A percentile compares a stretch with the other conserved stretches of the same genome.
Conservation (phyloP, 192 early-diverging fungal genomes). For the Gryganskiella cystojenkinii region DNA sequence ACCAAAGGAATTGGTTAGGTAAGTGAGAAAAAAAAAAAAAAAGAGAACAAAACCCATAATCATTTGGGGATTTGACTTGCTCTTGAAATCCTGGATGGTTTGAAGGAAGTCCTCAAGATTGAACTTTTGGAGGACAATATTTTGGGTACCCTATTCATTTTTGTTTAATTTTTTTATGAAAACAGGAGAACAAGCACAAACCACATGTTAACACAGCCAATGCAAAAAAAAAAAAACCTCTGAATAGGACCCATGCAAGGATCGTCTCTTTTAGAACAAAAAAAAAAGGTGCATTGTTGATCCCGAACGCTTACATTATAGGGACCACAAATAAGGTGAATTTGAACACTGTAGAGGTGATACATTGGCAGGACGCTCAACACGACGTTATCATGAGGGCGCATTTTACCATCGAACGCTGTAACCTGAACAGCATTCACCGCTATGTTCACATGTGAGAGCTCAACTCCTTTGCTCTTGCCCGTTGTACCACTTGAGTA, state of each 20-base stretch:
- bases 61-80: not conserved
- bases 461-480: slow-evolving; percentile 83
- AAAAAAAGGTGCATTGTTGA: not conserved
- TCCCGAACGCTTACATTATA: too few species aligned
- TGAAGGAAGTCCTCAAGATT: slow-evolving; percentile 60
- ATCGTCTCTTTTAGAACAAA: not conserved
- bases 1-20: too few species aligned
- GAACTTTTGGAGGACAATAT: slow-evolving; percentile 71
- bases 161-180: too few species aligned
- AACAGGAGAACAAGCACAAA: not conserved
- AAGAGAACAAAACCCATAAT: too few species aligned
- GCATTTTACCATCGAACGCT: slow-evolving; percentile 50
- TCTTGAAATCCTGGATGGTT: slow-evolving; percentile 60
- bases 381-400: slow-evolving; percentile 6
- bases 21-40: too few species aligned
- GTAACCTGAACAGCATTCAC: slow-evolving; percentile 73
- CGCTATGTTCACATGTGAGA: slow-evolving; percentile 81
- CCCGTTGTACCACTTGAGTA: slow-evolving; percentile 72
- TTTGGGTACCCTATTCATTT: slow-evolving; percentile 38
- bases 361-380: slow-evolving; percentile 21
- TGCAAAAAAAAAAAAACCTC: not conserved
- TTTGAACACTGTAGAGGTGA: not conserved
- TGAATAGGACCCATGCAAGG: too few species aligned
- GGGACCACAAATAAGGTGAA: not conserved
- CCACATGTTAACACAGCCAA: too few species aligned